Conservation (phyloP, 768 basidiomycete genomes). For the Amanita polypyramis region DNA sequence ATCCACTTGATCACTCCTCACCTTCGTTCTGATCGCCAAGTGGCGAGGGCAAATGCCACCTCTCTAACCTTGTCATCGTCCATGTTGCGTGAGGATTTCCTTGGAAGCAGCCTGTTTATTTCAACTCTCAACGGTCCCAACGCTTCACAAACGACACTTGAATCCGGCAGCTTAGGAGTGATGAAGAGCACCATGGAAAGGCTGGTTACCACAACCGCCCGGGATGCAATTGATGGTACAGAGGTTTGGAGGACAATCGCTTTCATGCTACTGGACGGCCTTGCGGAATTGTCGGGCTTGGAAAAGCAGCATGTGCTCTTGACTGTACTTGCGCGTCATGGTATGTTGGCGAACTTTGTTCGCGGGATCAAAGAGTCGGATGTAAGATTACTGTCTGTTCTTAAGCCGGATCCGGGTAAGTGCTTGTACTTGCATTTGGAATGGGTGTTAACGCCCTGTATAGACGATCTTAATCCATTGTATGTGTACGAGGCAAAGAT, state of each 20-base stretch:
- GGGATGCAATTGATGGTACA: conserved; percentile 91
- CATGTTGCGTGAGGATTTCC: conserved; percentile 28
- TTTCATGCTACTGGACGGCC: conserved; percentile 79
- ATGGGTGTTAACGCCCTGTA: not conserved
- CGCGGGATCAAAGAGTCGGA: conserved; percentile 80
- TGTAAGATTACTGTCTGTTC: conserved; percentile 54
- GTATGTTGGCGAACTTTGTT: conserved; percentile 75
- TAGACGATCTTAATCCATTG: conserved; percentile 82
- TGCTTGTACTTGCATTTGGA: not conserved
- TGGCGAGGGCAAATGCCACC: conserved; percentile 15
- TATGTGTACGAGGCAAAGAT: conserved; percentile 96
- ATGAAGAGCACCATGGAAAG: conserved; percentile 65
- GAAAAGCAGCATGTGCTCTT: conserved; percentile 63
- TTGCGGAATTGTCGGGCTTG: conserved; percentile 58
- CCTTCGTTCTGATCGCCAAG: conserved; percentile 13
- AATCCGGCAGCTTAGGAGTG: conserved; percentile 51
- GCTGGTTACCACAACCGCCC: conserved; percentile 58
- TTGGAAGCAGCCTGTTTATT: conserved; percentile 28
- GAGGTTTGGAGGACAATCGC: conserved; percentile 97
- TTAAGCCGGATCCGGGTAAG: conserved; percentile 87
- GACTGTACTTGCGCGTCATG: conserved; percentile 52
- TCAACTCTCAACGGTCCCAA: conserved; percentile 15
- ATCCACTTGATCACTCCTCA: conserved; percentile 57
- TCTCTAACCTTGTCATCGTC: conserved; percentile 28
- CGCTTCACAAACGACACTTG: conserved; percentile 30